Base-by-base conservation (phyloP, 768 basidiomycete genomes). In the Mycena crocata region DNA sequence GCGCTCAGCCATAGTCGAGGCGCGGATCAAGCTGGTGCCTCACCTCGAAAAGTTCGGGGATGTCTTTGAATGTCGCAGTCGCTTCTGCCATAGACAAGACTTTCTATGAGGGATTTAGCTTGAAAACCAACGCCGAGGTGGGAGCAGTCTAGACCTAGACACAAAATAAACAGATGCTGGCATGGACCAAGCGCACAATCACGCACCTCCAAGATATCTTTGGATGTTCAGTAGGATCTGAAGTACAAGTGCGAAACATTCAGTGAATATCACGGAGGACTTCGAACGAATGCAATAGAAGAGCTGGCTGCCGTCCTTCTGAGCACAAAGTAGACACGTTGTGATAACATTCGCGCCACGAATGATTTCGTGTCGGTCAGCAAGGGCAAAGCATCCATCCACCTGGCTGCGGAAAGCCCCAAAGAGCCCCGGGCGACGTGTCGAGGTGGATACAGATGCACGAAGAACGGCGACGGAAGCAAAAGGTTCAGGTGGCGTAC, bases 31-130 rank as follows among this genome's bases (percentile, higher is more conserved):
- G 50, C 21, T 49, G 5, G 4, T 31, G 23, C 57, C 86, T 56
- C 56, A 95, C 96, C 87, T 99, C 98, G 72, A 97, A 96, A 75
- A 99, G 88, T 80, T 99, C 98, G 45, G 97, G 96, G 57, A 98
- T 88, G 80, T 99, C 96, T 79, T 93, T 93, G 84, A 93, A 94
- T 60, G 90, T 84, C 63, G 91, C 84, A 57, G 84, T 78, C 31
- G 87, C 88, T 75, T 93, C 92, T 55, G 89, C 81, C 87, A 88
- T 88, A 21, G 54, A 35, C 63, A 50, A 39, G 28, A 23, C 55
- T 51, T 48, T 55, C 15, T 30, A 50, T 28, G 1, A 50, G 35
- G 15, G 24, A 34, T 49, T 56, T 59, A 49, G 17, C 45, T 19
- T 35, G 37, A 15, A 48, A 44, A 48, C 35, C 31, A 10, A 26